Base-by-base conservation (phyloP, 2,329 filamentous ascomycete species). In the Xylaria arbuscula region DNA sequence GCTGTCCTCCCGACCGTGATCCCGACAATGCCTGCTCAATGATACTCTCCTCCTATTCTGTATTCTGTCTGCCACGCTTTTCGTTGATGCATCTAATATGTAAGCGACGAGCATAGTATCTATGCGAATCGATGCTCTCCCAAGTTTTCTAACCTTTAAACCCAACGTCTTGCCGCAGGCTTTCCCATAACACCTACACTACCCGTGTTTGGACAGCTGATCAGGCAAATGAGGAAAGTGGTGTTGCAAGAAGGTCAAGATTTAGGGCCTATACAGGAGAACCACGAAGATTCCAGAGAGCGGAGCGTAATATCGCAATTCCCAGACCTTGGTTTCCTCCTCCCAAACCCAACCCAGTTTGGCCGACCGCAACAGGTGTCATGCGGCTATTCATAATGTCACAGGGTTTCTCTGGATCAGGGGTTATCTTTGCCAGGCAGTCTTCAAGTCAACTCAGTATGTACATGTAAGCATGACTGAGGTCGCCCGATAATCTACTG, bases 1-100 rank as follows among this genome's bases (percentile, higher is more conserved):
- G 58, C 36, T 36, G 58, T 64, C 38, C 50, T 28, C 38, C 56
- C 42, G 56, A 60, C 61, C 32, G 66, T 57, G 45, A 61, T 57
- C 57, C 28, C 19, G 45, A 61, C 32, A 56, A 62, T 64, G 55
- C 61, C 60, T 55, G n/a, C 7, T 40, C 38, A 45, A 40, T 28
- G 28, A 28, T 28, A 5, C 28, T 28, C 2, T 28, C 2, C 28
- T 28, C 28, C 28, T 28, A 28, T 28, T 15, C 24, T 22, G 34
- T 47, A 42, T n/a, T 54, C 53, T 7, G 48, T 50, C n/a, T 59
- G 62, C 11, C 45, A n/a, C 32, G 47, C 9, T 34, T 38, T 40
- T 55, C 15, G n/a, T 11, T 48, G 6, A 53, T 13, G 40, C 38
- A 13, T 28, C 28, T 28, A 28, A 28, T 28, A 28, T 28, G 28